A percentile compares a stretch with the other conserved stretches of the same genome.
Evolutionary conservation across 768 basidiomycete genomes (phyloP).

Genomic region (Tephrocybe sp.): DNA sequence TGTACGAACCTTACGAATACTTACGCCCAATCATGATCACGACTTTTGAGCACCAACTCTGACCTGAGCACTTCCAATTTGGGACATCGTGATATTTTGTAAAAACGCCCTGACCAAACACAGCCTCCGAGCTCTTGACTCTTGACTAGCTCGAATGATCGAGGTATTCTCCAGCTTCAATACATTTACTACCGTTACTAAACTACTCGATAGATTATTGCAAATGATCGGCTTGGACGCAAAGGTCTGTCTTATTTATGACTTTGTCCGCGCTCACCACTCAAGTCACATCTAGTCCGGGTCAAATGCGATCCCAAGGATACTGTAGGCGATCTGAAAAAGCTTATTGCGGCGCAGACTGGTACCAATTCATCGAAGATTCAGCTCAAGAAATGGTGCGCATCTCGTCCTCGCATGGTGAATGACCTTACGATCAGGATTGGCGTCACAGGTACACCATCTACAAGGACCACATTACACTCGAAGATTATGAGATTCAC

Average conservation of each 20-base stretch:
- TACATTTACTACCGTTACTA: neutral
- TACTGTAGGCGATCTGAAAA: conserved; percentile 96
- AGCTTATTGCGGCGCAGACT: conserved; percentile 94
- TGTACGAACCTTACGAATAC: neutral
- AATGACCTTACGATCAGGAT: neutral
- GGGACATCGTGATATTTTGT: conserved; percentile 11
- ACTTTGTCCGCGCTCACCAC: conserved; percentile 1
- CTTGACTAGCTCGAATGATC: conserved; percentile 28
- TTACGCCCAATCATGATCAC: neutral
- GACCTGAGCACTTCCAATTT: too few species aligned
- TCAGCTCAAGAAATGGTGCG: conserved; percentile 94
- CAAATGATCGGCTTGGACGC: conserved; percentile 92
- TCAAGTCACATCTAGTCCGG: conserved; percentile 60
- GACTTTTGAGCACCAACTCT: too few species aligned
- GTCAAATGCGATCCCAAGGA: conserved; percentile 96
- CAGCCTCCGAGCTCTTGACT: neutral
- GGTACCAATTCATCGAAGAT: conserved; percentile 89
- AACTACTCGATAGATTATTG: conserved; percentile 66
- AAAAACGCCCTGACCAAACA: conserved; percentile 4
- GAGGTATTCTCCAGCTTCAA: conserved; percentile 37
- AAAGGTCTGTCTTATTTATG: conserved; percentile 61
- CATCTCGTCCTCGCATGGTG: conserved; percentile 2
- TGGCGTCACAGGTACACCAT: conserved; percentile 73
- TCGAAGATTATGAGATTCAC: conserved; percentile 89
- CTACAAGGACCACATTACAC: conserved; percentile 95